phyloP scores from a whole-genome alignment of 2,329 filamentous ascomycete genomes.

The Claviceps pazoutovae region DNA sequence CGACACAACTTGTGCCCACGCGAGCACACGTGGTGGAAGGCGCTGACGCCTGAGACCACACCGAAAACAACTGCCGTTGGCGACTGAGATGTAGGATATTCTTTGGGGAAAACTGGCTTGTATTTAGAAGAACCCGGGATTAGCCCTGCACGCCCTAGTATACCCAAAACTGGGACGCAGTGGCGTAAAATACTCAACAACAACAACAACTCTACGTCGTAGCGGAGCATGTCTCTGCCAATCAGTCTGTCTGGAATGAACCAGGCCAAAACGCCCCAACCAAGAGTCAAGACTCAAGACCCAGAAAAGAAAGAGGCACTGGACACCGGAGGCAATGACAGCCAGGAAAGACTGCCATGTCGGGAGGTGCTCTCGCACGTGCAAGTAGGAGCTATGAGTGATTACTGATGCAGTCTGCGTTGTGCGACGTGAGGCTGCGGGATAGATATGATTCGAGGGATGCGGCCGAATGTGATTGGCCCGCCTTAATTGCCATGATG shows the following conservation, averaged over 20 bases:
- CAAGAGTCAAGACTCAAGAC: not conserved
- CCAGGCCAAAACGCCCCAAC: not conserved
- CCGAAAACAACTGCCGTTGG: too few relatives aligned
- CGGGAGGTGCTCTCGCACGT: too few relatives aligned
- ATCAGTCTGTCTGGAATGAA: not conserved
- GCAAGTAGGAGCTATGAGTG: not conserved
- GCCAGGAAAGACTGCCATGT: not conserved
- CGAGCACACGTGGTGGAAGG: too few relatives aligned
- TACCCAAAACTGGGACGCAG: too few relatives aligned
- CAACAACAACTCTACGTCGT: not conserved
- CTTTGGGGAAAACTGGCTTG: too few relatives aligned
- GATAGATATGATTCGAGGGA: not conserved
- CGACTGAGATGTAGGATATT: too few relatives aligned
- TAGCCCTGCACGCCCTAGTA: too few relatives aligned
- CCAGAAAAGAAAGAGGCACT: too few relatives aligned
- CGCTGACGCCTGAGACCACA: too few relatives aligned
- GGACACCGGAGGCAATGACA: not conserved
- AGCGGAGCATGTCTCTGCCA: not conserved
- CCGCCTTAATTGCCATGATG: not conserved
- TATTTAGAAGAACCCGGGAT: too few relatives aligned
- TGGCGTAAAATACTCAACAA: too few relatives aligned
- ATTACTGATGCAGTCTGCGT: not conserved
- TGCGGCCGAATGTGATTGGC: not conserved
- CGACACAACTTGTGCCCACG: too few relatives aligned
- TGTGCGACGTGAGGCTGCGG: not conserved